These are phyloP conservation scores for Lepidium campestre DNA, from an alignment of 441 rosid species.

Conservation along the genomic window DNA sequence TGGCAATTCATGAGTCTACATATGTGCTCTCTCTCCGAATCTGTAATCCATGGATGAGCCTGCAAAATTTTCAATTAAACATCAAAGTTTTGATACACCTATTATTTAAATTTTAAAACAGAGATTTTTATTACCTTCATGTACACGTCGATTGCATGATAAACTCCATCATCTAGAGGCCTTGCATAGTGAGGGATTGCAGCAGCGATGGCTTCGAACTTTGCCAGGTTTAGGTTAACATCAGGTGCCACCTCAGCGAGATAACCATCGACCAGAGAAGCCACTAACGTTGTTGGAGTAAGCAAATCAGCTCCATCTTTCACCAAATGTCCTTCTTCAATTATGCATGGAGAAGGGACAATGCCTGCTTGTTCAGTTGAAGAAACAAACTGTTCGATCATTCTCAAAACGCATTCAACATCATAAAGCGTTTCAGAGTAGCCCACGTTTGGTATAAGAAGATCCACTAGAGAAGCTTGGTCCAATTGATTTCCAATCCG, in stretches of 20 bases:
- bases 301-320: conserved; percentile 32
- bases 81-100: not conserved
- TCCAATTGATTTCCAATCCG: conserved; percentile 48
- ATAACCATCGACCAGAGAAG: conserved; percentile 52
- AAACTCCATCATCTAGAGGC: conserved; percentile 59
- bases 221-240: conserved; percentile 52
- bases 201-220: conserved; percentile 61
- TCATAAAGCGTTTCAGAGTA: conserved; percentile 57
- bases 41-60: conserved; percentile 70
- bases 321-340: conserved; percentile 35
- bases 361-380: conserved; percentile 29
- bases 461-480: conserved; percentile 54
- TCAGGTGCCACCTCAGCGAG: conserved; percentile 63
- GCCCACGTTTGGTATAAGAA: conserved; percentile 58
- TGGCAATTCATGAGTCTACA: conserved; percentile 68
- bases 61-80: conserved; percentile 6
- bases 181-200: conserved; percentile 63
- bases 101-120: not conserved
- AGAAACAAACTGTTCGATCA: conserved; percentile 50
- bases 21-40: conserved; percentile 56
- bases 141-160: conserved; percentile 59
- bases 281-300: conserved; percentile 46
- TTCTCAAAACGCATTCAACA: conserved; percentile 52
- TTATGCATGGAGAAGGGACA: conserved; percentile 31
- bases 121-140: conserved; percentile 39